Evolutionary conservation across 106 monocot genomes (phyloP).

Genomic region (Dioscorea zingiberensis): DNA sequence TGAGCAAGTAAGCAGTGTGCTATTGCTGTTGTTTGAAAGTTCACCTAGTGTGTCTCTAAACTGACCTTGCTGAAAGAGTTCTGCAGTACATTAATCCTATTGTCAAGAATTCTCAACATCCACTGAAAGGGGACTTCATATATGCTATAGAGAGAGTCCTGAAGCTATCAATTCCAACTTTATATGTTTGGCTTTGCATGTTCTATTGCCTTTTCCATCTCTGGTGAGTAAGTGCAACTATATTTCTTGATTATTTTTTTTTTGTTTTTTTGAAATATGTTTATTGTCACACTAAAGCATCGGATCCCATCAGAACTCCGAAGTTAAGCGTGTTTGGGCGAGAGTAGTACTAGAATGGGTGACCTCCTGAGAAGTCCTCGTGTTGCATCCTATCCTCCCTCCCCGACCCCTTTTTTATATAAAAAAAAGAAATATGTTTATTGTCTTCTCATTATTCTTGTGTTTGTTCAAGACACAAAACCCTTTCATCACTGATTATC

Average conservation of each 20-base stretch:
- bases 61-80: conserved; percentile 18
- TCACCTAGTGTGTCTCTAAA: not conserved
- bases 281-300: conserved; percentile 6
- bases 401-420: too few relatives aligned
- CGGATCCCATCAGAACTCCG: conserved; percentile 19
- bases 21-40: not conserved
- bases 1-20: conserved; percentile 63
- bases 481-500: too few relatives aligned
- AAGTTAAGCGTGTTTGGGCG: conserved; percentile 18
- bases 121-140: conserved; percentile 83
- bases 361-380: not conserved
- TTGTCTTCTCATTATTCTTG: too few relatives aligned
- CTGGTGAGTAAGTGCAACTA: conserved; percentile 46
- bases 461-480: too few relatives aligned
- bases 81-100: conserved; percentile 98
- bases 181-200: conserved; percentile 99
- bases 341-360: conserved; percentile 18
- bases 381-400: conserved; percentile 22
- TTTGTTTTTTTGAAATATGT: too few relatives aligned
- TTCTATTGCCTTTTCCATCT: conserved; percentile 98
- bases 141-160: conserved; percentile 88
- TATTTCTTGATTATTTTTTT: not conserved
- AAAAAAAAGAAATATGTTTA: too few relatives aligned
- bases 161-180: conserved; percentile 87
- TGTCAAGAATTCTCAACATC: conserved; percentile 96